These are phyloP conservation scores for Xylariaceae sp. DNA, from an alignment of 2,329 filamentous ascomycete genomes.

Conservation along the genomic window DNA sequence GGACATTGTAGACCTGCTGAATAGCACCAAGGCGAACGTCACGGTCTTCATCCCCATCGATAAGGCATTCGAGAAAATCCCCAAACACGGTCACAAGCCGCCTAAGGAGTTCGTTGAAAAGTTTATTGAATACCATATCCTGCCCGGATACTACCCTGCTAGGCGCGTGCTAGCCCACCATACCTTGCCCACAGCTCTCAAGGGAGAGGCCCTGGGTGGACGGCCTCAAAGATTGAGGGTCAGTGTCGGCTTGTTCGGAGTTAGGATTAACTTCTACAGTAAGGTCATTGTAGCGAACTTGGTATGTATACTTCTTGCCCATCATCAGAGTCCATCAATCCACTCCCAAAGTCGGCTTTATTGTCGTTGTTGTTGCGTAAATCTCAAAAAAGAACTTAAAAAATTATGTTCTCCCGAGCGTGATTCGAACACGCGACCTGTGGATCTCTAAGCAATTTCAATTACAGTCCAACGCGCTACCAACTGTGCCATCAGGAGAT, in stretches of 20 bases:
- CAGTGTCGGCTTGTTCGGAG: constrained; percentile 65
- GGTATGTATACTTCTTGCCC: constrained; percentile 55
- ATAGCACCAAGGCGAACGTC: constrained; percentile 75
- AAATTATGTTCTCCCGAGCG: background rate
- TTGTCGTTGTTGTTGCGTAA: background rate
- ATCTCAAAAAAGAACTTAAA: background rate
- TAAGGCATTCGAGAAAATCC: constrained; percentile 72
- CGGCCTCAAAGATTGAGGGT: constrained; percentile 76
- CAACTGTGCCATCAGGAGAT: constrained; percentile 29
- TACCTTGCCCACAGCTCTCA: constrained; percentile 75
- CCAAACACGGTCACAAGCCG: constrained; percentile 61
- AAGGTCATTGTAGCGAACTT: constrained; percentile 74
- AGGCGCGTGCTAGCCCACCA: constrained; percentile 70
- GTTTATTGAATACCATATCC: constrained; percentile 78
- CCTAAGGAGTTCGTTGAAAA: constrained; percentile 73
- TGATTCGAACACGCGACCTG: background rate
- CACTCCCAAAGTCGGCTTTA: too few species aligned
- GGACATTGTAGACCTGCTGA: constrained; percentile 74
- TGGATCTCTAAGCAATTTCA: constrained; percentile 13
- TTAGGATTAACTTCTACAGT: constrained; percentile 79
- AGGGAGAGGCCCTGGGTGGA: constrained; percentile 65
- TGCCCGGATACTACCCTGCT: constrained; percentile 70
- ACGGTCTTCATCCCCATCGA: constrained; percentile 85
- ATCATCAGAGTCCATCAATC: too few species aligned
- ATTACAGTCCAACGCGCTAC: constrained; percentile 32